Evolutionary conservation across 257 asterid genomes (phyloP).

Genomic region (Verbena officinalis): DNA sequence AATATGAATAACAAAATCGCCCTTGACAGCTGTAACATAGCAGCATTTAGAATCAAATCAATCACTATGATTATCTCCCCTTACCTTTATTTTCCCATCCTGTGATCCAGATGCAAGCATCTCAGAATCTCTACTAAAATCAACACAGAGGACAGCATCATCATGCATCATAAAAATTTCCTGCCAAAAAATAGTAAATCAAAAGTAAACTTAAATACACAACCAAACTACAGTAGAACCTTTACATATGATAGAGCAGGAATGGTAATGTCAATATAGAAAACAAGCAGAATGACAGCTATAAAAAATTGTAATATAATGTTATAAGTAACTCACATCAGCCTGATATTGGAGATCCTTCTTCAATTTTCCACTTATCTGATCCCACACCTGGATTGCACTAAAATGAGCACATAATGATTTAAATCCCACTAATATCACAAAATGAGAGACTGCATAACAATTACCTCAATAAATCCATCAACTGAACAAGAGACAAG

Average conservation of each 20-base stretch:
- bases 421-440: constrained; percentile 10
- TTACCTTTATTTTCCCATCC: constrained; percentile 97
- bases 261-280: neutral
- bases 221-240: neutral
- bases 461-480: constrained; percentile 86
- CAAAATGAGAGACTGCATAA: constrained; percentile 27
- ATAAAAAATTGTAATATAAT: neutral
- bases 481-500: constrained; percentile 96
- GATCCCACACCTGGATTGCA: constrained; percentile 88
- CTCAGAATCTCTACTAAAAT: constrained; percentile 97
- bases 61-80: neutral
- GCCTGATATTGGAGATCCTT: constrained; percentile 99
- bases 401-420: constrained; percentile 33
- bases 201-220: neutral
- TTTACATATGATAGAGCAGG: constrained; percentile 14
- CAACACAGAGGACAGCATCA: constrained; percentile 90
- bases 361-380: constrained; percentile 90
- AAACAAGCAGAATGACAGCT: neutral
- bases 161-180: constrained; percentile 99
- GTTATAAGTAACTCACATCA: constrained; percentile 63
- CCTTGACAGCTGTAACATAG: neutral
- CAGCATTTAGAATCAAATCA: neutral
- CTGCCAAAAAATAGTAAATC: constrained; percentile 42
- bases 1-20: neutral
- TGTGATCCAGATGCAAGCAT: constrained; percentile 97